Evolutionary conservation across 2,329 filamentous ascomycete genomes (phyloP).

Genomic region (Akanthomyces uredinophilus): DNA sequence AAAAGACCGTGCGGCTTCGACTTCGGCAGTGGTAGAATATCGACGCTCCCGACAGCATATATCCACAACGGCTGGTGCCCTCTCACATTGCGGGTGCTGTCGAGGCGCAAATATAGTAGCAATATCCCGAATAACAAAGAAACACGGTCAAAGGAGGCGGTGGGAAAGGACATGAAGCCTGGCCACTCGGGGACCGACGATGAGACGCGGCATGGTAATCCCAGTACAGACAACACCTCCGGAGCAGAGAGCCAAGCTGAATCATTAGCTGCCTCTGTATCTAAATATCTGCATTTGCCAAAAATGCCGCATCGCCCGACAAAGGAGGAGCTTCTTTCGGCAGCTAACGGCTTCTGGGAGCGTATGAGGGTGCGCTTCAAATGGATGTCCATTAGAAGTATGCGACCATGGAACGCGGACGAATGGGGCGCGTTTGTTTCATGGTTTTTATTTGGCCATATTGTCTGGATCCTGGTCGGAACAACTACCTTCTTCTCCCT

Average conservation of each 20-base stretch:
- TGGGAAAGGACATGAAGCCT: neutral
- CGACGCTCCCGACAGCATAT: neutral
- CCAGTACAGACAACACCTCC: neutral
- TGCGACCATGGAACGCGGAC: conserved; percentile 89
- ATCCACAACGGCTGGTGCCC: neutral
- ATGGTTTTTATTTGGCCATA: conserved; percentile 89
- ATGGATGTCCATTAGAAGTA: conserved; percentile 93
- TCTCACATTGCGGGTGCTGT: neutral
- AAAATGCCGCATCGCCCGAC: conserved; percentile 83
- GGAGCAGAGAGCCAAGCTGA: conserved; percentile 28
- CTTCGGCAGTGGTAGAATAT: neutral
- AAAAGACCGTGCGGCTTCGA: neutral
- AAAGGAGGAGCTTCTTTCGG: conserved; percentile 87
- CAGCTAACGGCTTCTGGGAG: conserved; percentile 89
- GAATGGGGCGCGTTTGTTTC: conserved; percentile 93
- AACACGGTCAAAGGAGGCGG: neutral
- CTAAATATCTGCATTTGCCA: conserved; percentile 55
- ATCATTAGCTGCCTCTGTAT: conserved; percentile 47
- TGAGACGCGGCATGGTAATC: neutral
- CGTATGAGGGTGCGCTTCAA: conserved; percentile 89
- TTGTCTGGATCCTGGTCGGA: conserved; percentile 92
- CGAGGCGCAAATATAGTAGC: neutral
- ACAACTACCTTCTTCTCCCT: conserved; percentile 97
- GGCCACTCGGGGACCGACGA: neutral
- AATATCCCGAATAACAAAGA: neutral